Evolutionary conservation across 345 rosid species (phyloP).

Genomic region (Boechera divaricarpa): DNA sequence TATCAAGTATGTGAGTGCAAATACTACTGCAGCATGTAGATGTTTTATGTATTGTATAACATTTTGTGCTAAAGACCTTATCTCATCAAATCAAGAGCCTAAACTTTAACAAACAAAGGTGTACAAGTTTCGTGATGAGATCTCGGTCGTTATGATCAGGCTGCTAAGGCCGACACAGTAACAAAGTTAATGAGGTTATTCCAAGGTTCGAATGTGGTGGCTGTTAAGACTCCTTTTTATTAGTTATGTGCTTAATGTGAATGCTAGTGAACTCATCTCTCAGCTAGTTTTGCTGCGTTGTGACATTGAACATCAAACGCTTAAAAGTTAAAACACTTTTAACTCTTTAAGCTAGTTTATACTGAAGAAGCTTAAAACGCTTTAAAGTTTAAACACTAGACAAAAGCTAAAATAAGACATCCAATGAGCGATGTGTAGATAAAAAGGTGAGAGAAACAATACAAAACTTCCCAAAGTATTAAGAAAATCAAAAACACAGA

Average conservation of each 20-base stretch:
- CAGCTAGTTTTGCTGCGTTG: background rate
- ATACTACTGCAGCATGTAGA: background rate
- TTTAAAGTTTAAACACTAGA: background rate
- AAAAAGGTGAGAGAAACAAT: conserved; percentile 29
- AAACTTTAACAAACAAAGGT: conserved; percentile 2
- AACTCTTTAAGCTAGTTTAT: no score
- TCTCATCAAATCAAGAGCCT: background rate
- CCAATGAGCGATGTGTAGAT: conserved; percentile 11
- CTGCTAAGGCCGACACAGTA: background rate
- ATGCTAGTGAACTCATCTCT: no score
- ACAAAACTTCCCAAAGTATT: conserved; percentile 38
- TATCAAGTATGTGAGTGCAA: background rate
- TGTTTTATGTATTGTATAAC: background rate
- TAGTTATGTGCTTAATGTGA: no score
- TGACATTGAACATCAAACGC: background rate
- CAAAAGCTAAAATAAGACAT: conserved; percentile 1
- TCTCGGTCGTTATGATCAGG: no score
- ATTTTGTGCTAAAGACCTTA: background rate
- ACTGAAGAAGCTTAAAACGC: background rate
- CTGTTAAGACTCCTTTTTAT: no score
- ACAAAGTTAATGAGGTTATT: no score
- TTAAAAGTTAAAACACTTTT: background rate
- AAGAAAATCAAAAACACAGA: conserved; percentile 28
- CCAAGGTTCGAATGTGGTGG: no score
- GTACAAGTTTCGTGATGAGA: background rate